Base-by-base conservation (phyloP, 345 rosid genomes). In the Salix koriyanagi region DNA sequence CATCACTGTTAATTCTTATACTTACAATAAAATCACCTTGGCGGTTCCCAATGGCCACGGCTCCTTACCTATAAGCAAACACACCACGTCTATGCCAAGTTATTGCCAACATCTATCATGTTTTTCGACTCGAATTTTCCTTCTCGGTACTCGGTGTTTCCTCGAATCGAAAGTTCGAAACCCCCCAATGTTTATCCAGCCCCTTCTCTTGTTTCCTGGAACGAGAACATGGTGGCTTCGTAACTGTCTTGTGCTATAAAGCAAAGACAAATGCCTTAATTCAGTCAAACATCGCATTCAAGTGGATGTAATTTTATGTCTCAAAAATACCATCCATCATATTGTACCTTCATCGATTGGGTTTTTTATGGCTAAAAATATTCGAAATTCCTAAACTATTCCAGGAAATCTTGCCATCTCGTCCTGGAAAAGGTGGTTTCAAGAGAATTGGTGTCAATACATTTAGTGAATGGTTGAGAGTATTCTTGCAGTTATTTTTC, bases 91-190 rank as follows among this genome's bases (percentile, higher is more conserved):
- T 2, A 28, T 52, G 48, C 77, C 34, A 32, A 4, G 34, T 32
- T 32, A 32, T 32, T 32, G 34, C 34, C 75, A 72, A 23, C 84
- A 77, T 19, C 14, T 37, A 65, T 41, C 75, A 79, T 77, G 85
- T 5, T 74, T 6, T 71, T 76, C 18, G 52, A 75, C 74, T 69
- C 21, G 60, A 32, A 28, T 18, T 76, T 42, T 10, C 75, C 54
- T 70, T 14, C 65, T n/a, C 65, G n/a, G 2, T 25, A 15, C 44
- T 41, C 11, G 44, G 4, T 19, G 36, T 34, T 30, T 15, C 16
- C 14, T 52, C 66, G 34, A n/a, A 64, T 46, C 71, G 34, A 12
- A 37, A 26, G 28, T 26, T 26, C 28, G 28, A 28, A 28, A n/a
- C 62, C 16, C 36, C 30, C 18, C 26, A 65, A 65, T 78, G 19